phyloP scores from a whole-genome alignment of 345 rosid species.

The Rhodomyrtus tomentosa region DNA sequence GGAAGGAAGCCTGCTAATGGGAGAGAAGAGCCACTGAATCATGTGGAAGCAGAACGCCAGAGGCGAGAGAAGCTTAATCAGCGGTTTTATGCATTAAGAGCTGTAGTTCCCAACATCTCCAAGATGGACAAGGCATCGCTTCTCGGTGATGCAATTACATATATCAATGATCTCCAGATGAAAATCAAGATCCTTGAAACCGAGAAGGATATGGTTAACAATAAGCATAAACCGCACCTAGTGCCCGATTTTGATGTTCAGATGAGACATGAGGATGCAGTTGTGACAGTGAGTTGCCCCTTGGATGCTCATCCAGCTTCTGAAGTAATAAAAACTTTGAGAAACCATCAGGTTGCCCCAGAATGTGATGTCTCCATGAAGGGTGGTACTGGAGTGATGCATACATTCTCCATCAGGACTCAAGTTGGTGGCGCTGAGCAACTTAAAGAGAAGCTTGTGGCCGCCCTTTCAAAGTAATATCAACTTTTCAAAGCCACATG shows the following conservation, averaged over 20 bases:
- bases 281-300: constrained; percentile 64
- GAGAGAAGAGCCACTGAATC: constrained; percentile 91
- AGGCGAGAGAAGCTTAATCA: constrained; percentile 96
- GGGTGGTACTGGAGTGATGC: constrained; percentile 54
- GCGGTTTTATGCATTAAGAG: constrained; percentile 84
- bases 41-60: constrained; percentile 93
- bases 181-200: constrained; percentile 67
- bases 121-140: constrained; percentile 96
- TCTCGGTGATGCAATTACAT: constrained; percentile 81
- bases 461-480: constrained; percentile 40
- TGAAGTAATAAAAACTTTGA: constrained; percentile 41
- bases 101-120: constrained; percentile 90
- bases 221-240: constrained; percentile 24
- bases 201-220: constrained; percentile 48
- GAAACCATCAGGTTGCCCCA: constrained; percentile 56
- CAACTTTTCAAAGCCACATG: background rate
- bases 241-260: constrained; percentile 65
- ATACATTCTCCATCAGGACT: constrained; percentile 59
- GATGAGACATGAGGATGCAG: constrained; percentile 58
- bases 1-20: constrained; percentile 98
- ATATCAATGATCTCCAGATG: constrained; percentile 73
- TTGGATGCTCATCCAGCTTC: constrained; percentile 72
- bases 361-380: constrained; percentile 52
- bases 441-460: constrained; percentile 68
- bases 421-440: constrained; percentile 68